These are phyloP conservation scores for Globisporangium cystogenes DNA, from an alignment of 352 stramenopile species.

Conservation along the genomic window DNA sequence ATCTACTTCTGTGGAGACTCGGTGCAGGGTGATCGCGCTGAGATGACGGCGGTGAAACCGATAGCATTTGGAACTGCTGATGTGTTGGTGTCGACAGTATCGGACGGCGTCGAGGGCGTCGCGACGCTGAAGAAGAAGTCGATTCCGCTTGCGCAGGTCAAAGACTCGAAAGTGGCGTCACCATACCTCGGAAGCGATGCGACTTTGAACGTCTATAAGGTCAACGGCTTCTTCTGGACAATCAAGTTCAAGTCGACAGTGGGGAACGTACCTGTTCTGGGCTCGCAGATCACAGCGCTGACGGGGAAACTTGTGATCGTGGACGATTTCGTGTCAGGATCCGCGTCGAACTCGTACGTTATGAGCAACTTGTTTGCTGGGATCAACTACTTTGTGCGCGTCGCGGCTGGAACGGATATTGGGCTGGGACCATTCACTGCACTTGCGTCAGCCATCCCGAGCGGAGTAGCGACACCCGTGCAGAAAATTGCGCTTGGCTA, in stretches of 20 bases:
- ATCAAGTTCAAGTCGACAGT: constrained; percentile 79
- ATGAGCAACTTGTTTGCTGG: constrained; percentile 51
- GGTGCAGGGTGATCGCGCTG: constrained; percentile 29
- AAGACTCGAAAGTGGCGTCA: constrained; percentile 18
- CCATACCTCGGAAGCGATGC: constrained; percentile 30
- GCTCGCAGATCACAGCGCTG: constrained; percentile 16
- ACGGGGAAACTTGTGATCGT: constrained; percentile 25
- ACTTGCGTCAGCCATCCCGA: constrained; percentile 35
- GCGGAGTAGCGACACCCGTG: constrained; percentile 33
- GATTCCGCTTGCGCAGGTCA: constrained; percentile 43
- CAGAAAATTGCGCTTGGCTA: constrained; percentile 51
- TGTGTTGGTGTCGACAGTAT: constrained; percentile 24
- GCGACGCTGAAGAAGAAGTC: constrained; percentile 24
- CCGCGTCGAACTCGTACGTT: constrained; percentile 29
- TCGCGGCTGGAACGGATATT: constrained; percentile 52
- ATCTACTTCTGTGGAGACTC: constrained; percentile 64
- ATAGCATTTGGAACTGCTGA: constrained; percentile 25
- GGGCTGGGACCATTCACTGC: constrained; percentile 42
- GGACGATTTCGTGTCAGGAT: constrained; percentile 37
- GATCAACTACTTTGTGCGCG: constrained; percentile 61
- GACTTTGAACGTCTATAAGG: constrained; percentile 56
- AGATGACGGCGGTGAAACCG: constrained; percentile 14
- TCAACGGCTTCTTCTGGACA: constrained; percentile 75
- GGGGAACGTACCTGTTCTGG: constrained; percentile 50
- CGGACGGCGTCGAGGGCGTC: constrained; percentile 25